Evolutionary conservation across 768 basidiomycete species (phyloP).

Genomic region (Leccinum olivaceopallidum): DNA sequence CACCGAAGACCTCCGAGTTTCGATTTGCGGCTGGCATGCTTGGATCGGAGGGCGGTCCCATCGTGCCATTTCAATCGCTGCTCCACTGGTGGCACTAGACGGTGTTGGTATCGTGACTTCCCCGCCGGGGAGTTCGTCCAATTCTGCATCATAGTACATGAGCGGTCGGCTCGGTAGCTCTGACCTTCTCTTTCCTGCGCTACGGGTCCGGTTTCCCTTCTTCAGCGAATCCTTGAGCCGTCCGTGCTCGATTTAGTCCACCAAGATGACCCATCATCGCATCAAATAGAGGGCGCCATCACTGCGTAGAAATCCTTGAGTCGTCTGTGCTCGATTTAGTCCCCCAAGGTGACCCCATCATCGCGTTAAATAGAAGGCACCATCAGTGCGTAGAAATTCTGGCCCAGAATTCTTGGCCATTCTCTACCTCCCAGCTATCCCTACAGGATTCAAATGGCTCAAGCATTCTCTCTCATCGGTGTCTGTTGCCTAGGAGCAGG

Average conservation of each 20-base stretch:
- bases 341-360: not conserved
- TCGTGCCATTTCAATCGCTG: too few species aligned
- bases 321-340: not conserved
- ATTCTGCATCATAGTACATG: not conserved
- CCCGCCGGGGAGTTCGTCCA: not conserved
- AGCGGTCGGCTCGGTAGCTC: too few species aligned
- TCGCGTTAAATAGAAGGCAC: not conserved
- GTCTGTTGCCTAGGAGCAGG: conserved; percentile 21
- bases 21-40: too few species aligned
- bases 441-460: not conserved
- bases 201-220: not conserved
- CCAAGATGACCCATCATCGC: not conserved
- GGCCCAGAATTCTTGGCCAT: not conserved
- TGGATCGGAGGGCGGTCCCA: too few species aligned
- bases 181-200: not conserved
- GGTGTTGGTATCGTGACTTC: not conserved
- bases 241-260: not conserved
- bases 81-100: not conserved
- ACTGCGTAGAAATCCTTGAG: not conserved
- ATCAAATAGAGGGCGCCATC: not conserved
- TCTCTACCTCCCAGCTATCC: not conserved
- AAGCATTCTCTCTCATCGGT: not conserved
- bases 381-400: not conserved
- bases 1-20: not conserved
- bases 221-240: not conserved